Evolutionary conservation across 345 rosid species (phyloP), one percentile per base, ranked within the genome.

Genomic region (Hibiscus syriacus): DNA sequence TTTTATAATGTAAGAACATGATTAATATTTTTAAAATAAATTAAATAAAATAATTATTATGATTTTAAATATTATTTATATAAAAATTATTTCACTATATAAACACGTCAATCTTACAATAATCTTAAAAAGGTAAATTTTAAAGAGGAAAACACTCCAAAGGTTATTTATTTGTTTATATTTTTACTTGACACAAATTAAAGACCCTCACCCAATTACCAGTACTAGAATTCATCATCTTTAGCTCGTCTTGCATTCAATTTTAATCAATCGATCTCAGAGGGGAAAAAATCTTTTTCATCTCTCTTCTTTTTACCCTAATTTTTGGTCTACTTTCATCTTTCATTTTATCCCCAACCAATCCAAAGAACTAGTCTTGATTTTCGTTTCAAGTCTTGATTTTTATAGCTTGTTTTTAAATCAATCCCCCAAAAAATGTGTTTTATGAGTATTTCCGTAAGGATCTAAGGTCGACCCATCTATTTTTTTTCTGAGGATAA

Each of bases 381-480:
- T 13, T 48, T 5, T 13, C 9, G 0, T 5, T 48, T 4, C 23
- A 41, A 30, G 29, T 58, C 16, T 72, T 66, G 36, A 12, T 27
- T 49, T 69, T 69, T 23, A 8, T 68, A 19, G 25, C 48, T 3
- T 19, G 41, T 20, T 56, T 46, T 36, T 14, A 22, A 13, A 30
- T 14, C 11, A 46, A 36, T 25, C 50, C 6, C 11, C 12, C 11
- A 52, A 13, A 52, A 13, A 65, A 70, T 60, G 75, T 49, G 2
- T 53, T 54, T 22, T 45, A 16, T 46, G 69, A 71, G 49, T 17
- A 50, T 22, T 26, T 52, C 10, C 12, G 19, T 4, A 60, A 77
- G 34, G 80, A 73, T 77, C 77, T 73, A 54, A 73, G 49, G 61
- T 59, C 50, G 75, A 79, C 77, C 79, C 80, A 68, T 78, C 75